phyloP scores from a whole-genome alignment of 257 asterid species.

The Plantago elongata region DNA sequence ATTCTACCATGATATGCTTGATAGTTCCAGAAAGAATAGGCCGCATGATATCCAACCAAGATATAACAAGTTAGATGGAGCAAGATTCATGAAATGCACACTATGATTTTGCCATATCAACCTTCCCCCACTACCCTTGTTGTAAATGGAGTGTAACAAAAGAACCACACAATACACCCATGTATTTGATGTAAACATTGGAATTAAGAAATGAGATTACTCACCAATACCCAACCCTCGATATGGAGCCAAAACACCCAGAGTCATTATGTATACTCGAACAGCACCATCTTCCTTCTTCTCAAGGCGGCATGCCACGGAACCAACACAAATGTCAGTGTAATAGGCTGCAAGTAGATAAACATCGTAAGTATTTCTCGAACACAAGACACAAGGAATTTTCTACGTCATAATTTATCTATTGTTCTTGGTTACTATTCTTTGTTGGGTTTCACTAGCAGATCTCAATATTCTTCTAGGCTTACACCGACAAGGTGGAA shows the following conservation, averaged over 20 bases:
- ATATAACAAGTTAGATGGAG: not conserved
- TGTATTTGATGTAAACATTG: not conserved
- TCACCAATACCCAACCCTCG: slow-evolving; percentile 53
- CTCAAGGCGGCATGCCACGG: slow-evolving; percentile 94
- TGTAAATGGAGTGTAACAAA: not conserved
- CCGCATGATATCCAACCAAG: too few species aligned
- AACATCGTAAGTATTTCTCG: slow-evolving; percentile 2
- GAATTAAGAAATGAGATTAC: slow-evolving; percentile 12
- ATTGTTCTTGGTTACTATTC: not conserved
- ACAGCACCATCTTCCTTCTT: slow-evolving; percentile 78
- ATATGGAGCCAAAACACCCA: slow-evolving; percentile 59
- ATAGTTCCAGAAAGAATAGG: too few species aligned
- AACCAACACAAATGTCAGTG: slow-evolving; percentile 90
- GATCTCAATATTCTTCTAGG: too few species aligned
- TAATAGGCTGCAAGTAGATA: slow-evolving; percentile 61
- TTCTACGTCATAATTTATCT: not conserved
- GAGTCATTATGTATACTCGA: slow-evolving; percentile 85
- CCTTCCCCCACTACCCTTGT: too few species aligned
- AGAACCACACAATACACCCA: not conserved
- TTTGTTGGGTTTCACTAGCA: too few species aligned
- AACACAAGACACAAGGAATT: slow-evolving; percentile 1
- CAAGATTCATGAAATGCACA: not conserved
- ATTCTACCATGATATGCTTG: not conserved
- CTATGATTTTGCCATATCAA: too few species aligned
- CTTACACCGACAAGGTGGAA: too few species aligned